Evolutionary conservation across 768 basidiomycete genomes (phyloP).

Genomic region (Phlegmacium glaucopus): DNA sequence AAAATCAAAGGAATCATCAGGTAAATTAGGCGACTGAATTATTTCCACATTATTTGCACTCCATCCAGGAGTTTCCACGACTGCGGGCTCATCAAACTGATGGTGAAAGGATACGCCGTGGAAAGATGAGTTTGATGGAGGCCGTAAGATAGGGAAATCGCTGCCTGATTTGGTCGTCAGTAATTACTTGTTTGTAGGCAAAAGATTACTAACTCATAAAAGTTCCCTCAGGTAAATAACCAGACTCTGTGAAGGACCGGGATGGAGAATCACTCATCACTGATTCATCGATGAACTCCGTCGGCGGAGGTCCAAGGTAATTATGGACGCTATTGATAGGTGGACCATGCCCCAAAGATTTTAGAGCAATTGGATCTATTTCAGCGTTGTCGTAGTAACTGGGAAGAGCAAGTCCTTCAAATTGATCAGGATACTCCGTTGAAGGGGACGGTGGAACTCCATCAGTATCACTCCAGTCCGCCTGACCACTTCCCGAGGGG

Average conservation of each 20-base stretch:
- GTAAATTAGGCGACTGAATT: too few species aligned
- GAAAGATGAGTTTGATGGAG: constrained; percentile 9
- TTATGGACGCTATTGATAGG: constrained; percentile 6
- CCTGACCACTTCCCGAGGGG: constrained; percentile 8
- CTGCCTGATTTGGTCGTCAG: constrained; percentile 5
- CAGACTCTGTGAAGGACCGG: constrained; percentile 10
- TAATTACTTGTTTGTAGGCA: not conserved
- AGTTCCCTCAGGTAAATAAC: constrained; percentile 13
- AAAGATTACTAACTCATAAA: constrained; percentile 13
- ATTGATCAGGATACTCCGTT: constrained; percentile 21
- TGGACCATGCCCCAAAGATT: constrained; percentile 12
- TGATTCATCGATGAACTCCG: constrained; percentile 10
- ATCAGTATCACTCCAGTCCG: constrained; percentile 4
- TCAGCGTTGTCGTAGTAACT: constrained; percentile 15
- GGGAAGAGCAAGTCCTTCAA: constrained; percentile 13
- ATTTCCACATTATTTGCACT: constrained; percentile 1
- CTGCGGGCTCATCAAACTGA: constrained; percentile 1
- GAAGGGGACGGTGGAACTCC: constrained; percentile 14
- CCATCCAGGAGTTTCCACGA: constrained; percentile 2
- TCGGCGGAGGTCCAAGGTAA: constrained; percentile 14
- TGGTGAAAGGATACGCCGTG: constrained; percentile 3
- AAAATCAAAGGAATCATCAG: constrained; percentile 7
- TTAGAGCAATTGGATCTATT: constrained; percentile 22
- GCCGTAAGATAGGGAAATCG: constrained; percentile 17
- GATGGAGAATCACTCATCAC: constrained; percentile 7